Base-by-base conservation (phyloP, 2,329 filamentous ascomycete species). In the Aspergillus alliaceus region DNA sequence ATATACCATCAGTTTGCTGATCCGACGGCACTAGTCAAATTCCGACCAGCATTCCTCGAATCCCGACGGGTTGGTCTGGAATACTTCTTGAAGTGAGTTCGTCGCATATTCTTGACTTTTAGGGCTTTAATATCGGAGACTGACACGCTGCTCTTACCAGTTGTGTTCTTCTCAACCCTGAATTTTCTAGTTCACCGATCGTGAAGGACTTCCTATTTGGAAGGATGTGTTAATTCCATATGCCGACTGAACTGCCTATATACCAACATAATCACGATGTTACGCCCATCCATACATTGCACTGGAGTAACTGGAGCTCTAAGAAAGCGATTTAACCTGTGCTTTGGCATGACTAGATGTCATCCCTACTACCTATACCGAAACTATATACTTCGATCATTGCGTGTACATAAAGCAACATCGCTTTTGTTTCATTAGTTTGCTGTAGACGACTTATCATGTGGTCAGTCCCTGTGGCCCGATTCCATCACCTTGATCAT, bases 141-240 rank as follows among this genome's bases (percentile, higher is more conserved):
- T 58, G 20, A 44, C 27, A 24, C 9, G 11, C 37, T 25, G 9
- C 32, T 15, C 51, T 24, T 40, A 14, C 29, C 15, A 96, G 91
- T 71, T 97, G 93, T 77, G 88, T 97, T 59, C 77, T 98, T 63
- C 78, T 97, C 29, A 97, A 97, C 73, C 93, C 93, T 0, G 92
- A 97, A 73, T 97, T 97, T 70, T 90, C 92, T 32, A 90, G 90
- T 11, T 95, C 91, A n/a, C 90, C 92, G 0, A 86, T 96, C 2
- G 81, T 96, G 42, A 96, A 95, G 71, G 91, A 96, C 57, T 97
- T 97, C 71, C 81, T 97, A 51, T 95, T 96, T 72, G 70, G 71
- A 22, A 66, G 71, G 29, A 64, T 69, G 37, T 72, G 65, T 39
- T 73, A 62, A 56, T 25, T 5, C 18, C 8, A 40, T 7, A 31